Conservation (phyloP, 164 flowering plant genomes). For the Tetracentron sinense region DNA sequence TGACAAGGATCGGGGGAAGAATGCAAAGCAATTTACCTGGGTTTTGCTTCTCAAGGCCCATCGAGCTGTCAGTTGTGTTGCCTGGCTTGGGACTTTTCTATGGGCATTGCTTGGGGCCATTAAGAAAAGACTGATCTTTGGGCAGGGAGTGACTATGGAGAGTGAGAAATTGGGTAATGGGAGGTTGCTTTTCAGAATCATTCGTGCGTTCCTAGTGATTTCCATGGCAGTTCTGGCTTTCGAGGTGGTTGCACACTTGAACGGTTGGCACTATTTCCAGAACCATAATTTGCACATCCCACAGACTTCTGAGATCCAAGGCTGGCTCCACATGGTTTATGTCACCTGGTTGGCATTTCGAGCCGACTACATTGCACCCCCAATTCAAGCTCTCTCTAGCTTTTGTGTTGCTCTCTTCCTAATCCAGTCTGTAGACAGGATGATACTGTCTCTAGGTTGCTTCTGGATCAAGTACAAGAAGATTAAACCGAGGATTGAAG, state of each 20-base stretch:
- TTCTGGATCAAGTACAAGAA: constrained; percentile 77
- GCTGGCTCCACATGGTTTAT: constrained; percentile 52
- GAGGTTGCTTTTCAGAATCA: constrained; percentile 40
- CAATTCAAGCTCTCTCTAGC: constrained; percentile 49
- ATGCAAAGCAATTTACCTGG: constrained; percentile 82
- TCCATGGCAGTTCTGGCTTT: constrained; percentile 49
- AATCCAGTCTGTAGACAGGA: constrained; percentile 69
- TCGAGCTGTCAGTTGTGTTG: constrained; percentile 62
- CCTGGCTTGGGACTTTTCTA: constrained; percentile 56
- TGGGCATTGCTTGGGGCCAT: constrained; percentile 67
- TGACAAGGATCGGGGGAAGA: constrained; percentile 68
- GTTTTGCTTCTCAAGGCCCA: constrained; percentile 76
- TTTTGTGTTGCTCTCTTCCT: constrained; percentile 74
- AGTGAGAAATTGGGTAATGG: constrained; percentile 48
- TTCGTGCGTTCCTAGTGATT: constrained; percentile 43
- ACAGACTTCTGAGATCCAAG: constrained; percentile 49
- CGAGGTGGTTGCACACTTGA: constrained; percentile 58
- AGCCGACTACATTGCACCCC: constrained; percentile 72
- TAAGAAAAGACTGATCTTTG: constrained; percentile 50
- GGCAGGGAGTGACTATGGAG: constrained; percentile 51
- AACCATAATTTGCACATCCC: constrained; percentile 54
- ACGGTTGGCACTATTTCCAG: constrained; percentile 72
- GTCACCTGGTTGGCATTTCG: constrained; percentile 59
- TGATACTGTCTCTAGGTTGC: constrained; percentile 69
- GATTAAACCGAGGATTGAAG: constrained; percentile 52